These are phyloP conservation scores for Phialophora chinensis DNA, from an alignment of 2,329 filamentous ascomycete genomes.

Conservation along the genomic window DNA sequence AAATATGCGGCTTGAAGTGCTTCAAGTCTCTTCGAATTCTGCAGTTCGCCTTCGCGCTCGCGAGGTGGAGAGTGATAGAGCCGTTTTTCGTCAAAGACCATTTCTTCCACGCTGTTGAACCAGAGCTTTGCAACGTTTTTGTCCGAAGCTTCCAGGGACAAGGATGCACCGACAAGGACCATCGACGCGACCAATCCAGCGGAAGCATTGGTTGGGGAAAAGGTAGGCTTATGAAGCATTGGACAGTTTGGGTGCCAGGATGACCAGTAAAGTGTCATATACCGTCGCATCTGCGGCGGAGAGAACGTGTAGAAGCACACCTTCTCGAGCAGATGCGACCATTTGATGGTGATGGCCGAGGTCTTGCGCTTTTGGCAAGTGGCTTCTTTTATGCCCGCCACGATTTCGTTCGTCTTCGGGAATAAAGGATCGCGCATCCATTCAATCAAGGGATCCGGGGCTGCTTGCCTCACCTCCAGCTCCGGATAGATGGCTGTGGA, in stretches of 20 bases:
- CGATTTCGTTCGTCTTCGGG: slow-evolving; percentile 8
- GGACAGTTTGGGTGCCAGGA: slow-evolving; percentile 14
- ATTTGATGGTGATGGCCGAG: neutral
- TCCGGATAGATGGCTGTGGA: too few relatives aligned
- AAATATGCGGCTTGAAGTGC: neutral
- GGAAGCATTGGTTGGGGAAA: neutral
- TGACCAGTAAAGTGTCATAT: slow-evolving; percentile 9
- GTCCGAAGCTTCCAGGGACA: neutral
- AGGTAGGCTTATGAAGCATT: slow-evolving; percentile 12
- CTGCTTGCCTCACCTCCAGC: too few relatives aligned
- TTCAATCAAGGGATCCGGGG: too few relatives aligned
- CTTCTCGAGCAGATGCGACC: neutral
- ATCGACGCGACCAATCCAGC: neutral
- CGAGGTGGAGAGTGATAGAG: neutral
- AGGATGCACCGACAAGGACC: slow-evolving; percentile 10
- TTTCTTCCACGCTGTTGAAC: neutral
- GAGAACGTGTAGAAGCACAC: slow-evolving; percentile 10
- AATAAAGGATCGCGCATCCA: neutral
- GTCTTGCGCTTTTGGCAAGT: neutral
- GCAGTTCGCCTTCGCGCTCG: neutral
- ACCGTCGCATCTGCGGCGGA: neutral
- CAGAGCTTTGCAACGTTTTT: neutral
- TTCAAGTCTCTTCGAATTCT: neutral
- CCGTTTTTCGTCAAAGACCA: slow-evolving; percentile 3
- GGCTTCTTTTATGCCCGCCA: slow-evolving; percentile 6